These are phyloP conservation scores for Nicotiana paniculata DNA, from an alignment of 257 asterid genomes.

Conservation along the genomic window DNA sequence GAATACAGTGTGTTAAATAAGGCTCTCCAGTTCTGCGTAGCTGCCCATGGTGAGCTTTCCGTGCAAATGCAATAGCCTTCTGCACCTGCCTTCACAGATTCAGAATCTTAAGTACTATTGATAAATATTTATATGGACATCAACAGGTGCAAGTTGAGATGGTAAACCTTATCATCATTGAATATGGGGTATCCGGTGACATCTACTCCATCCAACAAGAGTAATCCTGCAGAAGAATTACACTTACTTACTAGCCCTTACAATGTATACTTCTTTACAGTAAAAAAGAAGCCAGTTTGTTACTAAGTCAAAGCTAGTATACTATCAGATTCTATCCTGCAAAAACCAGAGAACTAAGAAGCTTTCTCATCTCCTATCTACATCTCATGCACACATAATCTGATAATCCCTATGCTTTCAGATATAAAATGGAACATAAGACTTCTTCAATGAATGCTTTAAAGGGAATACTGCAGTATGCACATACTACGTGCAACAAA, in stretches of 20 bases:
- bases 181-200: conserved; percentile 86
- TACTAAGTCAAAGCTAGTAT: background rate
- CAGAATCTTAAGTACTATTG: conserved; percentile 33
- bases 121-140: conserved; percentile 15
- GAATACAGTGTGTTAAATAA: conserved; percentile 87
- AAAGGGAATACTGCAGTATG: background rate
- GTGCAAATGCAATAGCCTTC: conserved; percentile 89
- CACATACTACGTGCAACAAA: background rate
- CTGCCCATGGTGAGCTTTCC: conserved; percentile 92
- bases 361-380: background rate
- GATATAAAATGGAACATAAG: background rate
- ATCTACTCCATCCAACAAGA: conserved; percentile 79
- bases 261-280: background rate
- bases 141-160: conserved; percentile 35
- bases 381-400: background rate
- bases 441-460: background rate
- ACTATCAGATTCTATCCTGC: background rate
- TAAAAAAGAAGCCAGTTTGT: background rate
- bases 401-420: background rate
- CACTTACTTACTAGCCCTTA: background rate
- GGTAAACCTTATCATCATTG: conserved; percentile 73
- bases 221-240: conserved; percentile 56
- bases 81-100: conserved; percentile 94
- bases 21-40: conserved; percentile 94
- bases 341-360: background rate